Base-by-base conservation (phyloP, 2,329 filamentous ascomycete genomes). In the Alternaria incomplexa region DNA sequence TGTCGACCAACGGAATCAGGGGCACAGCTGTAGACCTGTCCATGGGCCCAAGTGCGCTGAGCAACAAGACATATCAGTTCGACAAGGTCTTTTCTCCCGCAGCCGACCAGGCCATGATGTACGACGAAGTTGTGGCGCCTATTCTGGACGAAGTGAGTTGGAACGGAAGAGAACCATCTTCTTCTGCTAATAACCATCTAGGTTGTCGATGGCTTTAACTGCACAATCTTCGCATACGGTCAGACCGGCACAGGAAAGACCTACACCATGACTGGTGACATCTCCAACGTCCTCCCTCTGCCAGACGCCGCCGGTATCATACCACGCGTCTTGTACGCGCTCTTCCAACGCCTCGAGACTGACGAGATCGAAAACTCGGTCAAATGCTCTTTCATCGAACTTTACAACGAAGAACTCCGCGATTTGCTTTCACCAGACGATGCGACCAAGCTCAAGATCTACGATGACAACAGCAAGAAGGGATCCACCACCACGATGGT, bases 251-350 rank as follows among this genome's bases (percentile, higher is more conserved):
- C 96, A 0, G 96, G 96, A 72, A 99, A 99, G 81, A 99, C 96
- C 13, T 99, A 99, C 81, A 99, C 96, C 23, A 99, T 99, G 96
- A 97, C 95, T 1, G 96, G 96, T 58, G 95, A 99, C 79, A 97
- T 99, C 89, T 92, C 88, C 13, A 92, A 97, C 72, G 93, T 93
- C 40, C 93, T 95, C 2, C 89, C 97, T 63, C 85, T 97, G 13
- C 95, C 95, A 1, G 96, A 98, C 76, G 91, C 90, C 43, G 96
- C 96, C 26, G 96, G 96, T 72, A 98, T 99, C 71, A 96, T 99
- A 65, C 96, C 96, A 23, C 90, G 96, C 52, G 93, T 94, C 1
- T 84, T 99, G 0, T 91, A 97, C 74, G 88, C 91, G 0, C 86
- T 99, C 0, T 99, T 99, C 81, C 87, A 88, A 69, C 95, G 92